phyloP scores from a whole-genome alignment of 768 basidiomycete species.

The Paxillus involutus region DNA sequence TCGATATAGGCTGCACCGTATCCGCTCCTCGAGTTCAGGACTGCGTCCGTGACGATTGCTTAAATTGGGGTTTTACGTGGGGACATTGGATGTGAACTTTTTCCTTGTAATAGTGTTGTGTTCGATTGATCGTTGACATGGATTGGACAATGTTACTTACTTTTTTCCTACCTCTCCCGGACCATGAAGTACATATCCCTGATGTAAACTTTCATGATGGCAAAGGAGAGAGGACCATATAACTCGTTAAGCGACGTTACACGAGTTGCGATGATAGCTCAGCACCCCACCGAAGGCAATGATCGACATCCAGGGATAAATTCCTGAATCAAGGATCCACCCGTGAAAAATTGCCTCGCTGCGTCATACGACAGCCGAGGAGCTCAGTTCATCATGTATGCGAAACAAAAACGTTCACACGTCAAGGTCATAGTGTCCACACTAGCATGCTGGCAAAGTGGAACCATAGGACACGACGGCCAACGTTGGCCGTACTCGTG shows the following conservation, averaged over 20 bases:
- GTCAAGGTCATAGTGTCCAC: not conserved
- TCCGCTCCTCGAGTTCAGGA: conserved; percentile 22
- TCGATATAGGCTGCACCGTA: no score
- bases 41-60: conserved; percentile 16
- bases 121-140: not conserved
- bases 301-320: not conserved
- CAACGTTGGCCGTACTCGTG: not conserved
- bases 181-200: not conserved
- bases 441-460: not conserved
- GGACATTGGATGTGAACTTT: not conserved
- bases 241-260: not conserved
- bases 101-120: not conserved
- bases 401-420: no score
- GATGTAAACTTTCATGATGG: not conserved
- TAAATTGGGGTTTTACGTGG: not conserved
- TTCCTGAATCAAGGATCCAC: no score
- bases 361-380: no score
- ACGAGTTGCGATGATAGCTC: no score
- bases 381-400: no score
- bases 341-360: no score
- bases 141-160: not conserved
- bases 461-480: not conserved
- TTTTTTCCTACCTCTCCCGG: not conserved
- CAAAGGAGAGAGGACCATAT: not conserved
- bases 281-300: no score